Evolutionary conservation across 805 yeast species (phyloP).

Genomic region (Komagataella kurtzmanii): DNA sequence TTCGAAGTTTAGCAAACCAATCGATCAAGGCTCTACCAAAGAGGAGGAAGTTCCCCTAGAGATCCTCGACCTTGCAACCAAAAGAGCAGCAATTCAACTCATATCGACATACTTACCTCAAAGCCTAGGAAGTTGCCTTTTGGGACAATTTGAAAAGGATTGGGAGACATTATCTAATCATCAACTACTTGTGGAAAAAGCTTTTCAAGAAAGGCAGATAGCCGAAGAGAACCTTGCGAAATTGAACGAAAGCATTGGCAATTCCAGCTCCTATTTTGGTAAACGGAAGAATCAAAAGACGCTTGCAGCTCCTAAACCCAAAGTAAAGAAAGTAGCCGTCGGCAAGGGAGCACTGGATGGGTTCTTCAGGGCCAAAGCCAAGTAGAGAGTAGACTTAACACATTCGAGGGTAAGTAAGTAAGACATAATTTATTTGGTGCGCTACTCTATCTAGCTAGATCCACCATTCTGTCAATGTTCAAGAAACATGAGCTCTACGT

Average conservation of each 20-base stretch:
- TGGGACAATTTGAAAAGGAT: conserved; percentile 8
- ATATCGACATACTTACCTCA: conserved; percentile 28
- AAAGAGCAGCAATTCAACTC: conserved; percentile 30
- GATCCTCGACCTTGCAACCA: conserved; percentile 21
- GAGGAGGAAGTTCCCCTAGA: conserved; percentile 12
- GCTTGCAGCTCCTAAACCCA: conserved; percentile 16
- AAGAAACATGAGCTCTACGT: conserved; percentile 27
- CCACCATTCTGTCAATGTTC: background rate
- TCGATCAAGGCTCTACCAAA: background rate
- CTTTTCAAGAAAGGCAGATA: conserved; percentile 10
- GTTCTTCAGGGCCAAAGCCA: conserved; percentile 30
- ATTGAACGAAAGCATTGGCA: conserved; percentile 15
- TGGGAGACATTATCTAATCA: conserved; percentile 7
- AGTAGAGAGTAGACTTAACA: background rate
- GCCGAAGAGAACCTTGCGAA: conserved; percentile 18
- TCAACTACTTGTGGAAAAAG: conserved; percentile 8
- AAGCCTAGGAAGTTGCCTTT: conserved; percentile 14
- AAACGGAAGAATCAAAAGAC: conserved; percentile 12
- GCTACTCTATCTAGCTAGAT: background rate
- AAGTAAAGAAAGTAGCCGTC: conserved; percentile 28
- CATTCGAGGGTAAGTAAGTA: background rate
- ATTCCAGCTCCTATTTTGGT: conserved; percentile 6
- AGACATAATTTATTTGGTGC: background rate
- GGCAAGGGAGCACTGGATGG: conserved; percentile 63
- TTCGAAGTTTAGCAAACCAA: conserved; percentile 15